Base-by-base conservation (phyloP, 192 early-diverging fungal genomes). In the Thamnidium elegans region DNA sequence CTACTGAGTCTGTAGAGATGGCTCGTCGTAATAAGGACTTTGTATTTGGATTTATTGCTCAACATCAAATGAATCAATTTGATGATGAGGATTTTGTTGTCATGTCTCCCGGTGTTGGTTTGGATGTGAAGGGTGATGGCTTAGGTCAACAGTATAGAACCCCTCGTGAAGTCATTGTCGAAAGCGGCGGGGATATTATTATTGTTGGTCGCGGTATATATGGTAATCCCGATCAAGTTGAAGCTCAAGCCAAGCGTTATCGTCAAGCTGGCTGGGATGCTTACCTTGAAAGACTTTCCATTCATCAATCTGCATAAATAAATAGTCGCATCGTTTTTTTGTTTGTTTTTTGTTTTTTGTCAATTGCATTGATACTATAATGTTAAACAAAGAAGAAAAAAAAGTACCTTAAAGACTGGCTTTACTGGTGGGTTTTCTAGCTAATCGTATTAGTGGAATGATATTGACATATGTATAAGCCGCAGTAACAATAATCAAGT, bases 161-260 rank as follows among this genome's bases (percentile, higher is more conserved):
- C 0, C 97, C 97, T 30, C 77, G 86, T 43, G 79, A 92, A 47
- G 97, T 97, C 15, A 81, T 99, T 53, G 74, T 85, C 19, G 87
- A 92, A 26, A 87, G 84, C 62, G 88, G 87, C 23, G 92, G 93
- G 59, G 97, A 99, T 79, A 85, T 99, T 26, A 97, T 99, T 69
- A 99, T 99, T 76, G 97, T 99, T 11, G 97, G 97, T 36, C 82
- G 97, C 50, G 97, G 94, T 20, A 97, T 99, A 66, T 99, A 98
- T 70, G 94, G 91, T 23, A 82, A 86, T 7, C 90, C 86, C n/a
- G 81, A 83, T 21, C 82, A 93, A 71, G 63, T 86, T 1, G 78
- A 77, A 17, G 62, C 58, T 7, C 92, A 96, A 64, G 94, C 93
- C 21, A 81, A 88, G 76, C 80, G 85, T 62, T 99, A 97, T 73